A percentile compares a stretch with the other conserved stretches of the same genome.
Conservation (phyloP, 2,329 filamentous ascomycete genomes). For the Colletotrichum lupini region DNA sequence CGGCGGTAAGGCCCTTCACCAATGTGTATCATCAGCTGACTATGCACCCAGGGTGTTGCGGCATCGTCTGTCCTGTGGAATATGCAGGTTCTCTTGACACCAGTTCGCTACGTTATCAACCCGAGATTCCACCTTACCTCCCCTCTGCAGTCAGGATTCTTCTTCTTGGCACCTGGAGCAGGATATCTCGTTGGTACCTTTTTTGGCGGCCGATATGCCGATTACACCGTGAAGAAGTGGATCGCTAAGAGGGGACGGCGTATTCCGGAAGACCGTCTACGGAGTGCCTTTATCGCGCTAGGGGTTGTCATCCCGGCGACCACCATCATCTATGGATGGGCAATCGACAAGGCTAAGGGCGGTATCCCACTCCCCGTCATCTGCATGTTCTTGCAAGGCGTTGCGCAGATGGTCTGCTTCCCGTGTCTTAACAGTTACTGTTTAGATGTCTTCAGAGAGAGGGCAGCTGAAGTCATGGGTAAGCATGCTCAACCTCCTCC, state of each 20-base stretch:
- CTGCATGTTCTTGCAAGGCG: slow-evolving; percentile 75
- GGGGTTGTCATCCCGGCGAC: slow-evolving; percentile 70
- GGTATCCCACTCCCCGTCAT: slow-evolving; percentile 67
- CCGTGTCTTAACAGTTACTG: slow-evolving; percentile 72
- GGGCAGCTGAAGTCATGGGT: slow-evolving; percentile 35
- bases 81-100: slow-evolving; percentile 75
- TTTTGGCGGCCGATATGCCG: slow-evolving; percentile 76
- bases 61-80: slow-evolving; percentile 75
- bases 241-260: slow-evolving; percentile 66
- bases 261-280: slow-evolving; percentile 76
- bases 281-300: slow-evolving; percentile 69
- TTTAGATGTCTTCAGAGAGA: slow-evolving; percentile 32
- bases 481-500: neutral
- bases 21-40: slow-evolving; percentile 5
- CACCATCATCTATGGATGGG: slow-evolving; percentile 77
- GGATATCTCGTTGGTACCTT: slow-evolving; percentile 76
- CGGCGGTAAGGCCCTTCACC: neutral
- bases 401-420: slow-evolving; percentile 77
- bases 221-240: slow-evolving; percentile 71
- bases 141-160: slow-evolving; percentile 73
- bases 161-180: slow-evolving; percentile 76
- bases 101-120: slow-evolving; percentile 77
- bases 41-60: slow-evolving; percentile 53
- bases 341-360: slow-evolving; percentile 47
- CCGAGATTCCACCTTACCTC: slow-evolving; percentile 73